phyloP scores from a whole-genome alignment of 805 yeast genomes.

The Schizosaccharomyces lindneri region DNA sequence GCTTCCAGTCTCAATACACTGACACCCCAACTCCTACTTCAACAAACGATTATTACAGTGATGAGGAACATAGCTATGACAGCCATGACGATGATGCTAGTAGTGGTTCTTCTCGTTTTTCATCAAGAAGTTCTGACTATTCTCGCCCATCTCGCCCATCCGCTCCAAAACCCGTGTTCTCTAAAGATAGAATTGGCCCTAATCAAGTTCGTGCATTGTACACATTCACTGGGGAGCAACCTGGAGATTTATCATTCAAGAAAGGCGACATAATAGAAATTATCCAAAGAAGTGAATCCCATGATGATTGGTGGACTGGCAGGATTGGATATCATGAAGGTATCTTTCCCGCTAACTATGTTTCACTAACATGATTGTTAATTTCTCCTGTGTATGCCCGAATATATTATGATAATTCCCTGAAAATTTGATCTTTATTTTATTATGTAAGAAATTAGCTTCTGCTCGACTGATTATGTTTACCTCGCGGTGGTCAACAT shows the following conservation, averaged over 20 bases:
- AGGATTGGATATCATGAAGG: slow-evolving; percentile 63
- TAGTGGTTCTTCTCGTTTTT: background rate
- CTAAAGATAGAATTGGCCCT: slow-evolving; percentile 5
- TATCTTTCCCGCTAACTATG: slow-evolving; percentile 16
- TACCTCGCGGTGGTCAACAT: too few species aligned
- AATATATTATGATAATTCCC: background rate
- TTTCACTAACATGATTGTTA: background rate
- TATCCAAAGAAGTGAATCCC: slow-evolving; percentile 60
- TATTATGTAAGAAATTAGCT: too few species aligned
- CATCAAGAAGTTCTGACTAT: background rate
- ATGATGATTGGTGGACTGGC: slow-evolving; percentile 99
- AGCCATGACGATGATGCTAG: background rate
- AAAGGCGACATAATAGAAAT: slow-evolving; percentile 87
- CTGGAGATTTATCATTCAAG: slow-evolving; percentile 77
- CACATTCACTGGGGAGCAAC: slow-evolving; percentile 73
- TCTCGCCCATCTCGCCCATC: slow-evolving; percentile 17
- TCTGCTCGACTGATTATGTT: too few species aligned
- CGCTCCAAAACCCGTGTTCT: slow-evolving; percentile 20
- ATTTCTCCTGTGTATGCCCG: background rate
- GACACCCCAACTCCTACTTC: background rate
- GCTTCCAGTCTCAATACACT: background rate
- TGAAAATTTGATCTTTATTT: background rate
- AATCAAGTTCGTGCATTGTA: slow-evolving; percentile 68
- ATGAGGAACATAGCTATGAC: background rate
- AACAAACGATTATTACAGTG: too few species aligned